phyloP scores from a whole-genome alignment of 305 asterid species.

The Fraxinus dipetala region DNA sequence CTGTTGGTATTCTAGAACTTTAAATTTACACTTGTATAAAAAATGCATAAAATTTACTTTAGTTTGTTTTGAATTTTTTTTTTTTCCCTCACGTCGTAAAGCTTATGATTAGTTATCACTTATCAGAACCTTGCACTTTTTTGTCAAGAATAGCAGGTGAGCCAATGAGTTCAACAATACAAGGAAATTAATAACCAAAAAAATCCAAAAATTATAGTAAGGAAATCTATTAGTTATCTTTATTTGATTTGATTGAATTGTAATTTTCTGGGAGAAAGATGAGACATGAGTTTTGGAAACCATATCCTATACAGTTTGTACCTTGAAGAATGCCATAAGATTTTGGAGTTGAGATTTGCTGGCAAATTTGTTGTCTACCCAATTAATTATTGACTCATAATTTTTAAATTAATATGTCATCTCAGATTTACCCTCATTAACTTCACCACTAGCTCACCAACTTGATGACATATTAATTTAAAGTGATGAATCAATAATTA shows the following conservation, averaged over 20 bases:
- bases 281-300: background rate
- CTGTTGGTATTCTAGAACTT: background rate
- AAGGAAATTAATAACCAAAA: background rate
- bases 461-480: too few species aligned
- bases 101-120: background rate
- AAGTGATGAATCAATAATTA: too few species aligned
- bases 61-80: background rate
- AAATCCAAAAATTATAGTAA: background rate
- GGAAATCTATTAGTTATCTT: background rate
- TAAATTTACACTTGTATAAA: background rate
- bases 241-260: background rate
- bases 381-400: too few species aligned
- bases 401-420: too few species aligned
- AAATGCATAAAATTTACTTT: background rate
- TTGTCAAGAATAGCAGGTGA: background rate
- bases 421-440: too few species aligned
- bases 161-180: background rate
- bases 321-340: background rate
- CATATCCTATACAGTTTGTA: background rate
- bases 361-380: too few species aligned
- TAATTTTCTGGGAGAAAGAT: background rate
- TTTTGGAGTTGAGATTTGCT: too few species aligned
- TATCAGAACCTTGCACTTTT: background rate
- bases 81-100: background rate
- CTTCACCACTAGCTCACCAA: too few species aligned